Evolutionary conservation across 2,329 filamentous ascomycete species (phyloP).

Genomic region (Alternaria arborescens): DNA sequence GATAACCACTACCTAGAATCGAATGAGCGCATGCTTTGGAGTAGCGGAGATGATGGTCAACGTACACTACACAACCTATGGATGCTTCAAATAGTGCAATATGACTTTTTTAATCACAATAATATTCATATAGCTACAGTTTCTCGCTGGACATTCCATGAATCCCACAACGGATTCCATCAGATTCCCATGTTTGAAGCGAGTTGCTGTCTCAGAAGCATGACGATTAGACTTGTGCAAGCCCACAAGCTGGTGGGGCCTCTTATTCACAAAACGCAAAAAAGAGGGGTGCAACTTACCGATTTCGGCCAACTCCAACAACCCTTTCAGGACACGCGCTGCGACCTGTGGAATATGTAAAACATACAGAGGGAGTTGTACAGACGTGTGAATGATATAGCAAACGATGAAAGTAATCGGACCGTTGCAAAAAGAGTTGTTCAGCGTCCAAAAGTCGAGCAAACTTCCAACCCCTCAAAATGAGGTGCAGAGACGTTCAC

Average conservation of each 20-base stretch:
- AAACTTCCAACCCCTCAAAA: not conserved
- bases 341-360: not conserved
- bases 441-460: not conserved
- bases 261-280: not conserved
- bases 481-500: not conserved
- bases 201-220: constrained; percentile 2
- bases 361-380: not conserved
- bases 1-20: constrained; percentile 36
- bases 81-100: constrained; percentile 16
- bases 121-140: not conserved
- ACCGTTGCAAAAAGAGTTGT: not conserved
- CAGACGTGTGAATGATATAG: not conserved
- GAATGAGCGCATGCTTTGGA: constrained; percentile 18
- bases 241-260: constrained; percentile 11
- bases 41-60: not conserved
- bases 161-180: not conserved
- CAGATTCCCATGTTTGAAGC: not conserved
- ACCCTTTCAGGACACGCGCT: not conserved
- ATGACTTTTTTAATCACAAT: not conserved
- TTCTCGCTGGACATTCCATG: too few species aligned
- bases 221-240: constrained; percentile 15
- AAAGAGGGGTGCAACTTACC: constrained; percentile 6
- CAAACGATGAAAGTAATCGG: not conserved
- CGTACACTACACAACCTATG: constrained; percentile 31
- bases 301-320: not conserved